These are phyloP conservation scores for Cryptococcus sp. DNA, from an alignment of 1,284 basidiomycete genomes.

Conservation along the genomic window DNA sequence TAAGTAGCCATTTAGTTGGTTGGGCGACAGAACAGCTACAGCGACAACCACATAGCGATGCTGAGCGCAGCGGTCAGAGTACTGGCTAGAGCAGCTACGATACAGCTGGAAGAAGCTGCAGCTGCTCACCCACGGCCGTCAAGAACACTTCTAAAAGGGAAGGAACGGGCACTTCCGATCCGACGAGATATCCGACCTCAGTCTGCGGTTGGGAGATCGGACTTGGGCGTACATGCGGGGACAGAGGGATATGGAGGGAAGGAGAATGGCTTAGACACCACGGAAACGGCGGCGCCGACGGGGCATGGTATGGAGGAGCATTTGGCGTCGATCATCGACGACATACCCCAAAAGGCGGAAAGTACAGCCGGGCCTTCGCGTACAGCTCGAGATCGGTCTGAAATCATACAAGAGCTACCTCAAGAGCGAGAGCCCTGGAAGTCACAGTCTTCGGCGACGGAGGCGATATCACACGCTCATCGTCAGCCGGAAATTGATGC, in stretches of 20 bases:
- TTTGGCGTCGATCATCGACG: no score
- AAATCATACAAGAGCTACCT: no score
- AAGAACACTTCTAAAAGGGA: constrained; percentile 6
- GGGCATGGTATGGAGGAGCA: neutral
- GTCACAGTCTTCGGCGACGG: no score
- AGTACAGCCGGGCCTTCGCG: no score
- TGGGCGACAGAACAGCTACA: neutral
- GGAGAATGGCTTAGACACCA: neutral
- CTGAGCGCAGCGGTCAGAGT: constrained; percentile 36
- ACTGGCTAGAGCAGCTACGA: constrained; percentile 35
- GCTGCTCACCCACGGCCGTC: constrained; percentile 5
- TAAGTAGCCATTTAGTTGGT: neutral
- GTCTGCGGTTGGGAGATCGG: no score
- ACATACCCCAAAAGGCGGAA: no score
- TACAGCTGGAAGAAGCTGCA: constrained; percentile 42
- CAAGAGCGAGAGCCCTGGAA: no score
- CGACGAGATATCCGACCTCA: neutral
- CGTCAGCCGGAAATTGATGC: neutral
- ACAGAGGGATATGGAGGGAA: no score
- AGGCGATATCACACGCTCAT: no score
- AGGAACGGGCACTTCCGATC: neutral
- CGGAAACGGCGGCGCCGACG: neutral
- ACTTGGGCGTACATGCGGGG: no score
- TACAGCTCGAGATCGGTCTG: no score
- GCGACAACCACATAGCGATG: no score